phyloP scores from a whole-genome alignment of 345 rosid species.

The Euphorbia pulcherrima region DNA sequence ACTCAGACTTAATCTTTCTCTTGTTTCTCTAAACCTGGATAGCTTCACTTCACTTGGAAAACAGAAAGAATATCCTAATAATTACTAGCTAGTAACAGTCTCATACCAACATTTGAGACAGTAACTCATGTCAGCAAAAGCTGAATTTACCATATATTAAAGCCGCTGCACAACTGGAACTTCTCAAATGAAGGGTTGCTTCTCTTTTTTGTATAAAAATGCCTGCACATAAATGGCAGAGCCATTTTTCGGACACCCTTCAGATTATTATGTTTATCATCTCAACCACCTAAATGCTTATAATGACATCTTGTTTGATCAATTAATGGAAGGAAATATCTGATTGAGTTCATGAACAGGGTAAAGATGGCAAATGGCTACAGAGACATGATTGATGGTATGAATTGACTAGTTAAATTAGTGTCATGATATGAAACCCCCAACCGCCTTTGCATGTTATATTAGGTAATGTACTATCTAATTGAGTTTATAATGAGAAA shows the following conservation, averaged over 20 bases:
- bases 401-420: conserved; percentile 17
- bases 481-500: conserved; percentile 23
- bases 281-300: conserved; percentile 28
- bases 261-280: conserved; percentile 24
- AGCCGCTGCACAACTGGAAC: conserved; percentile 23
- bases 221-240: conserved; percentile 44
- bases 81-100: not conserved
- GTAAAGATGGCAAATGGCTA: conserved; percentile 16
- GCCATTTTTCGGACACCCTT: conserved; percentile 25
- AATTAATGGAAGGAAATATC: conserved; percentile 11
- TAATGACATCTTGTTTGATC: conserved; percentile 15
- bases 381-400: conserved; percentile 28
- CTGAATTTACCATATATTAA: conserved; percentile 22
- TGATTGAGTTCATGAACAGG: conserved; percentile 1
- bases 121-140: not conserved
- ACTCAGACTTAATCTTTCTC: not conserved
- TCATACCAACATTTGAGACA: conserved; percentile 8
- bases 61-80: not conserved
- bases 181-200: conserved; percentile 25
- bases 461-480: conserved; percentile 31
- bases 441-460: conserved; percentile 33
- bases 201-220: conserved; percentile 10
- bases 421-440: conserved; percentile 31
- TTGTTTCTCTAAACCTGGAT: not conserved
- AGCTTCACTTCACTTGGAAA: conserved; percentile 5